Evolutionary conservation across 768 basidiomycete genomes (phyloP).

Genomic region (Mycena galopus): DNA sequence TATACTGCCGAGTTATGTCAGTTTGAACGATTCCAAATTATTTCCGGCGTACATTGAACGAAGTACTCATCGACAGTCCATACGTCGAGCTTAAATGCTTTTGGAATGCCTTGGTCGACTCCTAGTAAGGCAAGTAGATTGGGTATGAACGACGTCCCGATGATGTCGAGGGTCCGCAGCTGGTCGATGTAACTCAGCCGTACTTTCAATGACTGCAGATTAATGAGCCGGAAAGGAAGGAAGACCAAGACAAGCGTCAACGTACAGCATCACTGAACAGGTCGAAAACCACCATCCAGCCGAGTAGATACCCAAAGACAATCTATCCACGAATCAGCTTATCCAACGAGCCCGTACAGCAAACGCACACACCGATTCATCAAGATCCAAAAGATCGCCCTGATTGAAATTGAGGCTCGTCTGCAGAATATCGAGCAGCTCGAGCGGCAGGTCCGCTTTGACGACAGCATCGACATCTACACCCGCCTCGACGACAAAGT

Average conservation of each 20-base stretch:
- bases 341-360: no score
- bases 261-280: slow-evolving; percentile 87
- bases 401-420: slow-evolving; percentile 57
- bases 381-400: slow-evolving; percentile 49
- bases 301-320: slow-evolving; percentile 78
- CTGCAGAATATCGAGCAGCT: slow-evolving; percentile 76
- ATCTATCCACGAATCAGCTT: slow-evolving; percentile 45
- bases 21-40: background rate
- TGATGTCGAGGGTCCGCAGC: slow-evolving; percentile 76
- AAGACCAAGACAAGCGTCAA: slow-evolving; percentile 33
- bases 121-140: slow-evolving; percentile 75
- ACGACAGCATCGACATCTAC: slow-evolving; percentile 75
- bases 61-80: slow-evolving; percentile 91
- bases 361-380: slow-evolving; percentile 52
- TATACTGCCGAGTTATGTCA: slow-evolving; percentile 61
- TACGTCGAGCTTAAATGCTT: slow-evolving; percentile 82
- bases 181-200: slow-evolving; percentile 90
- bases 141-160: slow-evolving; percentile 77
- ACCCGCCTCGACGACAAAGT: slow-evolving; percentile 89
- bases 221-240: background rate
- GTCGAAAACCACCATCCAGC: slow-evolving; percentile 93
- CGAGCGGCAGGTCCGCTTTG: slow-evolving; percentile 70
- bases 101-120: slow-evolving; percentile 73
- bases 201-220: slow-evolving; percentile 84
- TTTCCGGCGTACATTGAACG: slow-evolving; percentile 69